Conservation (phyloP, 495 filamentous ascomycete genomes). For the Penicillium coffeae region DNA sequence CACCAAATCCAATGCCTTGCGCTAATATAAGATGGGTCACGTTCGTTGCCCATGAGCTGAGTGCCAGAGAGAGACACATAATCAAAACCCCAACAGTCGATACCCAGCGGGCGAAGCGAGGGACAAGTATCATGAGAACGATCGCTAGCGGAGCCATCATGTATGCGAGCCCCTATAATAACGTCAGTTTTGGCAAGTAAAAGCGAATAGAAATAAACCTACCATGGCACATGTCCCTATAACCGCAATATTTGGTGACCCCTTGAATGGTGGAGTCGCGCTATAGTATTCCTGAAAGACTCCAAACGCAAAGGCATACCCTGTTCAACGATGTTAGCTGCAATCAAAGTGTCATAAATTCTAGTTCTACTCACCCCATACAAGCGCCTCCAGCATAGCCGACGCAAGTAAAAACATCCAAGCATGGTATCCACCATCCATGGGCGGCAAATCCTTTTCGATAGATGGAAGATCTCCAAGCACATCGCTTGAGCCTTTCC, state of each 20-base stretch:
- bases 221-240: constrained; percentile 47
- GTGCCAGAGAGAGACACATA: constrained; percentile 34
- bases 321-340: constrained; percentile 25
- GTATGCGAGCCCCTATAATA: constrained; percentile 29
- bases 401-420: constrained; percentile 60
- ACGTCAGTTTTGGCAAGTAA: background rate
- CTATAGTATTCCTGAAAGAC: constrained; percentile 57
- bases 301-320: constrained; percentile 61
- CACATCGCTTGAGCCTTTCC: too few relatives aligned
- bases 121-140: constrained; percentile 30
- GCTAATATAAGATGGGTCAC: constrained; percentile 44
- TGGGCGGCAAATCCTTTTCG: constrained; percentile 34
- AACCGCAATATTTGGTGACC: constrained; percentile 37
- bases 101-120: constrained; percentile 26
- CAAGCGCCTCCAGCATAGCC: constrained; percentile 57
- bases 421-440: constrained; percentile 58
- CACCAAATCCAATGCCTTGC: constrained; percentile 46
- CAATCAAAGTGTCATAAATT: background rate
- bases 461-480: too few relatives aligned
- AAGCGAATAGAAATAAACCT: background rate
- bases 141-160: constrained; percentile 38
- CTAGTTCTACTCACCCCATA: constrained; percentile 52
- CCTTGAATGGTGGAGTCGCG: constrained; percentile 41
- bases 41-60: constrained; percentile 41
- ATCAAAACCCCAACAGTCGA: constrained; percentile 39